Evolutionary conservation across 169 alveolate genomes (phyloP).

Genomic region (Perkinsus marinus): DNA sequence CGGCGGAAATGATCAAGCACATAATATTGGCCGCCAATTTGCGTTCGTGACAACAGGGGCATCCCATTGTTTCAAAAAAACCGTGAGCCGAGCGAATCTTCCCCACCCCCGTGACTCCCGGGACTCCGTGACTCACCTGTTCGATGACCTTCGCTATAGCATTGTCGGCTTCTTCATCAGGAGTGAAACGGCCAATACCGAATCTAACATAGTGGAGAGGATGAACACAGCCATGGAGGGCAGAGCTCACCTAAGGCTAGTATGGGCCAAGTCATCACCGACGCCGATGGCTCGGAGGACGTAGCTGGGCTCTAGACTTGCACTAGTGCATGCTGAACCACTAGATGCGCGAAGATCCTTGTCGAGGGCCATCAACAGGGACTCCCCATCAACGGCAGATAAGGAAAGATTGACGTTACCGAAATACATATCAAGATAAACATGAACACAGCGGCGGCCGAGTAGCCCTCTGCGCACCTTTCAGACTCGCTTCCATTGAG

Average conservation of each 20-base stretch:
- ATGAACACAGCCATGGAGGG: too few relatives aligned
- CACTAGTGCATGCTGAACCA: slow-evolving; percentile 81
- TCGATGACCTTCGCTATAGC: slow-evolving; percentile 21
- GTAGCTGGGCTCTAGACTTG: slow-evolving; percentile 72
- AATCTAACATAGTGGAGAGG: slow-evolving; percentile 7
- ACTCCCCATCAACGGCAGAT: slow-evolving; percentile 84
- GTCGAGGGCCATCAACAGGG: slow-evolving; percentile 66
- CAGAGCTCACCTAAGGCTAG: slow-evolving; percentile 61
- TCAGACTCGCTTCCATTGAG: slow-evolving; percentile 28
- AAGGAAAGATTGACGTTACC: slow-evolving; percentile 90
- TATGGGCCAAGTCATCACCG: slow-evolving; percentile 85
- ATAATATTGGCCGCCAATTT: neutral
- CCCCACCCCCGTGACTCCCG: too few relatives aligned
- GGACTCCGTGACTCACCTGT: too few relatives aligned
- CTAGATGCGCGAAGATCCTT: slow-evolving; percentile 28
- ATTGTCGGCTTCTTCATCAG: slow-evolving; percentile 51
- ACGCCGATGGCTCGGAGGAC: slow-evolving; percentile 89
- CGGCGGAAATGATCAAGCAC: neutral
- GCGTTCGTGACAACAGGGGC: too few relatives aligned
- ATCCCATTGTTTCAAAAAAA: too few relatives aligned
- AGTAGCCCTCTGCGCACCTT: neutral
- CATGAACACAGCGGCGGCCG: neutral
- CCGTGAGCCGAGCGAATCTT: too few relatives aligned
- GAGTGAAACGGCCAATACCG: slow-evolving; percentile 63
- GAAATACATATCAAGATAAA: slow-evolving; percentile 40